phyloP scores from a whole-genome alignment of 2,329 filamentous ascomycete species.

The Trichophyton mentagrophytes region DNA sequence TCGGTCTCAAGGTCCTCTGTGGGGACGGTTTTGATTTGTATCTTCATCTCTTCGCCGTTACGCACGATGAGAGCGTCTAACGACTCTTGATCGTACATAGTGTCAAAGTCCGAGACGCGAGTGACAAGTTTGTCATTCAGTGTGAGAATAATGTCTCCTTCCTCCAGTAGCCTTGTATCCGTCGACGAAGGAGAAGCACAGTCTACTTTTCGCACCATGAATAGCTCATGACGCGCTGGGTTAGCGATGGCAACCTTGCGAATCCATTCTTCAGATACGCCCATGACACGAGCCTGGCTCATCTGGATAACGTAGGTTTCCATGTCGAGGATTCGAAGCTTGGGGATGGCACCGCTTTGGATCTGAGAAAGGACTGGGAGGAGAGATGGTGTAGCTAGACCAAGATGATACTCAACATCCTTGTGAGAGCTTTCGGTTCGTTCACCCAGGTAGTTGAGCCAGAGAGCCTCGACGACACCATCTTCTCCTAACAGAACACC shows the following conservation, averaged over 20 bases:
- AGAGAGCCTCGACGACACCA: constrained; percentile 85
- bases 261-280: constrained; percentile 92
- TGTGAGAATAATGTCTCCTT: constrained; percentile 85
- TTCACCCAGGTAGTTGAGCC: constrained; percentile 94
- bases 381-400: constrained; percentile 75
- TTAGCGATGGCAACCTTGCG: constrained; percentile 78
- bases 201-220: constrained; percentile 91
- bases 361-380: constrained; percentile 82
- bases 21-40: constrained; percentile 71
- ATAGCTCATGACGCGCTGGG: constrained; percentile 84
- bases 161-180: constrained; percentile 54
- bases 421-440: constrained; percentile 64
- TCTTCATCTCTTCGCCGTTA: constrained; percentile 62
- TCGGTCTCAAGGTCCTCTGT: constrained; percentile 88
- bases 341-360: constrained; percentile 59
- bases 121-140: constrained; percentile 89
- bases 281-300: constrained; percentile 94
- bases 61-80: constrained; percentile 80
- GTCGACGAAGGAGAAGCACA: constrained; percentile 40
- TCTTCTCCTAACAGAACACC: constrained; percentile 84
- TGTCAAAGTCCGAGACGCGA: constrained; percentile 77
- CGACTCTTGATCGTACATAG: constrained; percentile 83
- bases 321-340: constrained; percentile 80
- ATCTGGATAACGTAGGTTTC: constrained; percentile 94
- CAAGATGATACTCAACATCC: constrained; percentile 93